These are phyloP conservation scores for Starmerella cellae DNA, from an alignment of 805 yeast species.

Conservation along the genomic window DNA sequence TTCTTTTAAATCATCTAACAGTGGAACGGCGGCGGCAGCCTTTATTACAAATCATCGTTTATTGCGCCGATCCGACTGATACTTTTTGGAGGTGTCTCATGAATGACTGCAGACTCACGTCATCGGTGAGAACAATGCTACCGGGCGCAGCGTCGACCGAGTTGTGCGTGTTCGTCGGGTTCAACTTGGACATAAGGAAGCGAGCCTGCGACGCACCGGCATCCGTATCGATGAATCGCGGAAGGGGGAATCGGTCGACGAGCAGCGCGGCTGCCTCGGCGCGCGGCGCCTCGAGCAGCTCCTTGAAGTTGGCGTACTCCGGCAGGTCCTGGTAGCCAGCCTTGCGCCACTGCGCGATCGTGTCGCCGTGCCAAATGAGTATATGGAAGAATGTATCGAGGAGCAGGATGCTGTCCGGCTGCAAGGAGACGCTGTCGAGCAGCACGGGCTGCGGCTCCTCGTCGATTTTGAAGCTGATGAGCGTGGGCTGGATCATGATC, in stretches of 20 bases:
- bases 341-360: slow-evolving; percentile 92
- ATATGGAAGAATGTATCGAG: slow-evolving; percentile 95
- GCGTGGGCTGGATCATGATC: slow-evolving; percentile 95
- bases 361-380: slow-evolving; percentile 86
- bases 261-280: slow-evolving; percentile 84
- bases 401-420: slow-evolving; percentile 73
- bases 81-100: slow-evolving; percentile 89
- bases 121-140: slow-evolving; percentile 86
- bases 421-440: slow-evolving; percentile 82
- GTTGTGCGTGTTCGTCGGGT: slow-evolving; percentile 80
- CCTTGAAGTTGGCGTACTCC: slow-evolving; percentile 79
- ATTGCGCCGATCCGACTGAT: slow-evolving; percentile 38
- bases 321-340: slow-evolving; percentile 86
- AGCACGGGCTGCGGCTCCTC: slow-evolving; percentile 82
- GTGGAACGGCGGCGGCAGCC: too few species aligned
- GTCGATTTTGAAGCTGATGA: slow-evolving; percentile 71
- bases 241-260: slow-evolving; percentile 91
- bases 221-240: slow-evolving; percentile 92
- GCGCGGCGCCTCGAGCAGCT: slow-evolving; percentile 75
- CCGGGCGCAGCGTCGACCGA: slow-evolving; percentile 33
- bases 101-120: slow-evolving; percentile 85
- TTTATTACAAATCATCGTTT: too few species aligned
- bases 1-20: too few species aligned
- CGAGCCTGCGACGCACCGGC: slow-evolving; percentile 99
- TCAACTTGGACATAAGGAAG: slow-evolving; percentile 84